A percentile compares a stretch with the other conserved stretches of the same genome.
Evolutionary conservation across 129 eudicot genomes (phyloP).

Genomic region (Flaveria robusta): DNA sequence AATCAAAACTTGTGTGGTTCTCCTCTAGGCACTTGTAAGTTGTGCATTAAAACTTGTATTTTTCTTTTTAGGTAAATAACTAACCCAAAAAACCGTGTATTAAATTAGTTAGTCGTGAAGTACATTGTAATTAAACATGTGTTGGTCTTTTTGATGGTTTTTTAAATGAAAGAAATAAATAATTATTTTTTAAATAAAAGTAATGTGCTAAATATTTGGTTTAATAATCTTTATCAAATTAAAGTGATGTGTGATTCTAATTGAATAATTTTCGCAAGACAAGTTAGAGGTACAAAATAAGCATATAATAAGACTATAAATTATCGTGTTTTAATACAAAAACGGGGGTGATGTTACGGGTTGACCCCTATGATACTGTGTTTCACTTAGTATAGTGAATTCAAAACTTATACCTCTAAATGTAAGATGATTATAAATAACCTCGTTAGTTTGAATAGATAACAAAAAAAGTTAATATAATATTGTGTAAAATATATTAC

Average conservation of each 20-base stretch:
- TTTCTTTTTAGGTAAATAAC: not conserved
- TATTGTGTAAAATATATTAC: too few species aligned
- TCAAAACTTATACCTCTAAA: too few species aligned
- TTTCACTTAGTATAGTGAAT: too few species aligned
- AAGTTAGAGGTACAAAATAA: too few species aligned
- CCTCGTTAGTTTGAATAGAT: too few species aligned
- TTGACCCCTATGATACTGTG: too few species aligned
- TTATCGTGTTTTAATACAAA: too few species aligned
- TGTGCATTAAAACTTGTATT: constrained; percentile 7
- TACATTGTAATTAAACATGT: not conserved
- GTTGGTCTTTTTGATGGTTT: not conserved
- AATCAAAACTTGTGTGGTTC: constrained; percentile 11
- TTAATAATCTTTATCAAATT: not conserved
- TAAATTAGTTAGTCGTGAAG: not conserved
- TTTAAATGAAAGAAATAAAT: not conserved
- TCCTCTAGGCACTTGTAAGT: not conserved
- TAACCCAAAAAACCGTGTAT: constrained; percentile 9
- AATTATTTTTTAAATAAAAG: not conserved
- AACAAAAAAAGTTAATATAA: too few species aligned
- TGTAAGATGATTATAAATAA: too few species aligned
- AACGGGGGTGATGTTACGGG: too few species aligned
- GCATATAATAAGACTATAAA: too few species aligned
- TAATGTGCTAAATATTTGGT: not conserved
- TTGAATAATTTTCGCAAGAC: too few species aligned
- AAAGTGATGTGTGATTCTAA: not conserved